Evolutionary conservation across 2,329 filamentous ascomycete genomes (phyloP).

Genomic region (Xylaria digitata): DNA sequence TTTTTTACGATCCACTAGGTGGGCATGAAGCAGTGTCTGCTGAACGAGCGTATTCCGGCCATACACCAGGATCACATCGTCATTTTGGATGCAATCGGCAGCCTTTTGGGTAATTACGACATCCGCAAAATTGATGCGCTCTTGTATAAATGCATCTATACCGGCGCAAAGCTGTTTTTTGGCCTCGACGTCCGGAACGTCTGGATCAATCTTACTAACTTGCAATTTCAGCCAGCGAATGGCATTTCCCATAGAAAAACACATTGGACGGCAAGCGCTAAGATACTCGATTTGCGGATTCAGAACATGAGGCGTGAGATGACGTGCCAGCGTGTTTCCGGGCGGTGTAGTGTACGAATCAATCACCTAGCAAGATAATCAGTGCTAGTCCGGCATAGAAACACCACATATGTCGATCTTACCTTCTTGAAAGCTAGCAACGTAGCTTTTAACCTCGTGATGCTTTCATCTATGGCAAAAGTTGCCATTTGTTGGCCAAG

Average conservation of each 20-base stretch:
- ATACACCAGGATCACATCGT: constrained; percentile 87
- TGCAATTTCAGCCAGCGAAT: constrained; percentile 94
- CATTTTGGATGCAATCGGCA: constrained; percentile 78
- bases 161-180: constrained; percentile 81
- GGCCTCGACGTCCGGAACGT: constrained; percentile 82
- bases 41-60: constrained; percentile 89
- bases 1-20: constrained; percentile 70
- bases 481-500: constrained; percentile 90
- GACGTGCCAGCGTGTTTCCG: constrained; percentile 85
- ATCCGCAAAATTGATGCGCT: constrained; percentile 88
- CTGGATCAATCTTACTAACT: constrained; percentile 90
- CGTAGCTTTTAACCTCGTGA: constrained; percentile 86
- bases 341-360: constrained; percentile 90
- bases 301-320: constrained; percentile 90
- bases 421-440: constrained; percentile 90
- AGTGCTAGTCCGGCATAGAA: constrained; percentile 11
- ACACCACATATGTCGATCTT: constrained; percentile 29
- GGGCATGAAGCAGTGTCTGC: constrained; percentile 80
- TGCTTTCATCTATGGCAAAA: constrained; percentile 90
- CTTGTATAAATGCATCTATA: constrained; percentile 90
- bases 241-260: constrained; percentile 96
- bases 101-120: constrained; percentile 84
- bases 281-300: constrained; percentile 97
- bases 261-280: constrained; percentile 92
- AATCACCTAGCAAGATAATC: constrained; percentile 72